A percentile compares a stretch with the other conserved stretches of the same genome.
Evolutionary conservation across 2,329 filamentous ascomycete species (phyloP).

Genomic region (Xylaria sp.): DNA sequence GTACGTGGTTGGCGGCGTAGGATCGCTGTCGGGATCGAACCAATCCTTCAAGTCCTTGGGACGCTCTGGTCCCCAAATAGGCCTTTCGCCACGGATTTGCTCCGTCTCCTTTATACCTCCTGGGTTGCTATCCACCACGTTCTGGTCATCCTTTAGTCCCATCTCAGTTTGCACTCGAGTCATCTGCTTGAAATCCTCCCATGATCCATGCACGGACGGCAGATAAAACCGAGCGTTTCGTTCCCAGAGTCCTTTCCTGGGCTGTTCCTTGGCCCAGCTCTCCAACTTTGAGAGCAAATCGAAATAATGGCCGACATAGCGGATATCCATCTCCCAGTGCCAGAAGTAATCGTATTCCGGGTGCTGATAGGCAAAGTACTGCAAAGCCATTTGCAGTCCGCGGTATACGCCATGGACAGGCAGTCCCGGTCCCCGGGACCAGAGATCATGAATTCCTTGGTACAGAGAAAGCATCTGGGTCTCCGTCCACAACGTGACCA

Average conservation of each 20-base stretch:
- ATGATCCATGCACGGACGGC: conserved; percentile 67
- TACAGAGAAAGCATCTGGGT: conserved; percentile 89
- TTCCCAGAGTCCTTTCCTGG: conserved; percentile 76
- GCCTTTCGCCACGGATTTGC: conserved; percentile 45
- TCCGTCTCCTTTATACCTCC: conserved; percentile 37
- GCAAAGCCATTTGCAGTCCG: conserved; percentile 88
- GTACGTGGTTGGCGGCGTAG: conserved; percentile 62
- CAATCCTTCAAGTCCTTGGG: conserved; percentile 63
- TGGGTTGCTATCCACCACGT: conserved; percentile 56
- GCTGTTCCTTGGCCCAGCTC: conserved; percentile 65
- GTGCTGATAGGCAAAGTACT: conserved; percentile 84
- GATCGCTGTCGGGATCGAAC: conserved; percentile 68
- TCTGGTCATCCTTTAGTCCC: conserved; percentile 59
- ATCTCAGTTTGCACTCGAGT: conserved; percentile 69
- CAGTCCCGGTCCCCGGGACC: conserved; percentile 57
- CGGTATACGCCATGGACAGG: conserved; percentile 90
- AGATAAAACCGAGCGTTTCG: conserved; percentile 73
- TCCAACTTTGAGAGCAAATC: conserved; percentile 65
- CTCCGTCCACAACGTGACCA: conserved; percentile 90
- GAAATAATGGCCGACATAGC: conserved; percentile 84
- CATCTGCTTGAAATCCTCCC: conserved; percentile 76
- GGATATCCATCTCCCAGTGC: conserved; percentile 94
- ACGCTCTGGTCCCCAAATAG: conserved; percentile 79
- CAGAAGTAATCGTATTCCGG: conserved; percentile 88
- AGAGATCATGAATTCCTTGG: conserved; percentile 77